Percentiles rank a stretch among this genome's conserved stretches.
Conservation (phyloP, 768 basidiomycete species). For the Tricholoma sp. region DNA sequence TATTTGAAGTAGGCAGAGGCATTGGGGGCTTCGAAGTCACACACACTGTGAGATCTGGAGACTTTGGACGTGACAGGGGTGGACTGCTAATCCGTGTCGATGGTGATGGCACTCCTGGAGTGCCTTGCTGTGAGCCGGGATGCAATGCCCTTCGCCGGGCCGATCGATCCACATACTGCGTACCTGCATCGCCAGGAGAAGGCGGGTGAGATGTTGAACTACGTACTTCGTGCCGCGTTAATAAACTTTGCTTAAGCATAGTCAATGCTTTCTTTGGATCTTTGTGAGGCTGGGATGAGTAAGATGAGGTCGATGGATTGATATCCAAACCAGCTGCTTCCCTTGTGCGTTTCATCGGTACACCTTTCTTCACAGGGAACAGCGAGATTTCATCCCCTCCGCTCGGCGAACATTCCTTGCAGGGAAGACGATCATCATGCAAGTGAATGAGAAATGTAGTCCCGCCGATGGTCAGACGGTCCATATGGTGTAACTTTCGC, state of each 20-base stretch:
- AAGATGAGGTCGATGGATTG: conserved; percentile 13
- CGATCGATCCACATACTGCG: conserved; percentile 61
- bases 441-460: conserved; percentile 71
- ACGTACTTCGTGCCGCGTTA: conserved; percentile 41
- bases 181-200: conserved; percentile 9
- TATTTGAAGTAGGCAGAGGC: conserved; percentile 51
- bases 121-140: conserved; percentile 45
- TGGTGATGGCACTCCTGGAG: conserved; percentile 39
- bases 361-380: conserved; percentile 30
- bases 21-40: conserved; percentile 35
- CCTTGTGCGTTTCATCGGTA: conserved; percentile 23
- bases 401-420: conserved; percentile 53
- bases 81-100: conserved; percentile 7
- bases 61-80: conserved; percentile 18
- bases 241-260: conserved; percentile 58
- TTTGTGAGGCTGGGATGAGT: conserved; percentile 23
- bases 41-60: conserved; percentile 11
- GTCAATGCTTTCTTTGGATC: conserved; percentile 64
- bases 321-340: conserved; percentile 20
- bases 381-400: conserved; percentile 56
- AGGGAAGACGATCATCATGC: conserved; percentile 58
- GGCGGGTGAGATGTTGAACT: conserved; percentile 12
- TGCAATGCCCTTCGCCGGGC: conserved; percentile 62
- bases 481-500: conserved; percentile 55
- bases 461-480: conserved; percentile 61